A percentile compares a stretch with the other conserved stretches of the same genome.
Evolutionary conservation across 2,329 filamentous ascomycete species (phyloP).

Genomic region (Hyphodiscus sp.): DNA sequence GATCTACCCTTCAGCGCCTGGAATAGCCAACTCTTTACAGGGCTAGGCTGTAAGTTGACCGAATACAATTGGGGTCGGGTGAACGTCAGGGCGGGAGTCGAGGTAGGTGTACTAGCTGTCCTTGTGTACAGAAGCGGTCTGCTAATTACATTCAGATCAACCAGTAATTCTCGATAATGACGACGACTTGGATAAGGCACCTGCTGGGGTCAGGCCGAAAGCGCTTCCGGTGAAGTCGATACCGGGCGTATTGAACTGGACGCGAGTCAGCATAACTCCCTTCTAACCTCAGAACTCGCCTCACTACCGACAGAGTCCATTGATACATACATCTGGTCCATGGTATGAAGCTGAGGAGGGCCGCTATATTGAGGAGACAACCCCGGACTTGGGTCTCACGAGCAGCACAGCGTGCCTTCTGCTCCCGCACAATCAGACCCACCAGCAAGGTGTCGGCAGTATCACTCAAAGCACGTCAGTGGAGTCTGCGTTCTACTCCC

Average conservation of each 20-base stretch:
- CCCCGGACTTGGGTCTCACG: constrained; percentile 9
- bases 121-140: neutral
- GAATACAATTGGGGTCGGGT: neutral
- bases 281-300: constrained; percentile 9
- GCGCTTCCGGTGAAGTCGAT: neutral
- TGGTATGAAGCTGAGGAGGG: constrained; percentile 11
- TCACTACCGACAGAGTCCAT: constrained; percentile 9
- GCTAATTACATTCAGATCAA: constrained; percentile 8
- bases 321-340: constrained; percentile 3
- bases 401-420: constrained; percentile 10
- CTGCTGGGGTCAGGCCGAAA: constrained; percentile 4
- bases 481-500: constrained; percentile 1
- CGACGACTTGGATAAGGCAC: neutral
- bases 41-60: constrained; percentile 4
- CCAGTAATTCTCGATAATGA: constrained; percentile 11
- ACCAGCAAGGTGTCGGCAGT: constrained; percentile 5
- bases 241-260: no score
- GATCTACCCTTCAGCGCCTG: neutral
- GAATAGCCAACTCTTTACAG: neutral
- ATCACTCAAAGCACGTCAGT: constrained; percentile 5
- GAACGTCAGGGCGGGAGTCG: neutral
- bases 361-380: constrained; percentile 8
- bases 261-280: neutral
- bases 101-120: constrained; percentile 1
- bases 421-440: constrained; percentile 1